Evolutionary conservation across 345 rosid species (phyloP), one percentile per base, ranked within the genome.

Genomic region (Rhizophora mangle): DNA sequence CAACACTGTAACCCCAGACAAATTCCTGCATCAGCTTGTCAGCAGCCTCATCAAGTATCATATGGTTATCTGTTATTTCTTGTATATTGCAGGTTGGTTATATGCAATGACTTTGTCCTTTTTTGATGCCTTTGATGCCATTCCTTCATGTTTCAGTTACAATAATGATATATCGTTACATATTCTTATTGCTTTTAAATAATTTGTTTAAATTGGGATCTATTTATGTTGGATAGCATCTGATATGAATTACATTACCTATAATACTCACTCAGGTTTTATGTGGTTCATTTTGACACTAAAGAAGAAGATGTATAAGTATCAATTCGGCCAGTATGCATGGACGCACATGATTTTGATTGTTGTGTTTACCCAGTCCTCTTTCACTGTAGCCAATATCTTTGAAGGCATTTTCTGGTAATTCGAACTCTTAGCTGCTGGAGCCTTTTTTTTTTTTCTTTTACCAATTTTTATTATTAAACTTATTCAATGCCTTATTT

Each of bases 371-470:
- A 81, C 92, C 1, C 98, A 91, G 70, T 94, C 97, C 16, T 85
- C 98, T 24, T 94, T 94, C 82, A 91, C 96, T 8, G 98, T 94
- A 47, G 97, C 97, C 83, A 94, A 84, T 85, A 94, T 91, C 62
- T 94, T 94, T 70, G 97, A 94, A 85, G 98, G 98, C 64, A 94
- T 94, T 60, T 89, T 89, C 87, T 94, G 98, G 98, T 94, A 89
- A 74, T n/a, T 46, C 3, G 30, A 64, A 64, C 18, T 46, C 20
- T 39, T 20, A 6, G 37, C 37, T 0, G 2, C 37, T 2, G 1
- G 10, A 24, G n/a, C 16, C n/a, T 46, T 8, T 68, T 19, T 29
- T 3, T 24, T 21, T 43, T 21, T 1, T 24, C 24, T 24, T 5
- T 31, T 4, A 21, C 27, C 13, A 8, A 1, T 34, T 20, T 4